Conservation (phyloP, 2,329 filamentous ascomycete species). For the Penicillium sp. region DNA sequence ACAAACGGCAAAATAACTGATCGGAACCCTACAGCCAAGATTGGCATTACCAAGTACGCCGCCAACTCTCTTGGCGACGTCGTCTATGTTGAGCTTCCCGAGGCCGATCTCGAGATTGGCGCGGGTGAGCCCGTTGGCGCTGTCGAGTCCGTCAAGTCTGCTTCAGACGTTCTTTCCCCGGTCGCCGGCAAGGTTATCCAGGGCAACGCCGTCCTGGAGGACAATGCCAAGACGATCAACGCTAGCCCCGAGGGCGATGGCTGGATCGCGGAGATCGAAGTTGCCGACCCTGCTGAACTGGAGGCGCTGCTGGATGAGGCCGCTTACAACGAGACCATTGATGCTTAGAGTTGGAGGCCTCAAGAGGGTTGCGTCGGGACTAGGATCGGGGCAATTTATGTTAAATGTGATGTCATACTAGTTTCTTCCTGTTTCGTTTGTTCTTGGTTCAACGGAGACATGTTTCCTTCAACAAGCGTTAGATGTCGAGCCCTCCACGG, state of each 20-base stretch:
- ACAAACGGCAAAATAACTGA: no score
- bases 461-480: conserved; percentile 25
- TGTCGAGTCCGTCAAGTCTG: conserved; percentile 97
- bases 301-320: conserved; percentile 73
- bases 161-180: conserved; percentile 94
- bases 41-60: conserved; percentile 88
- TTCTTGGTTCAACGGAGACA: conserved; percentile 12
- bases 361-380: conserved; percentile 19
- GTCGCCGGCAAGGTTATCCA: conserved; percentile 72
- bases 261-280: conserved; percentile 87
- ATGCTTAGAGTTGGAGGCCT: conserved; percentile 38
- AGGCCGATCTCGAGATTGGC: conserved; percentile 63
- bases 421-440: not conserved
- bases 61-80: conserved; percentile 91
- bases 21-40: conserved; percentile 55
- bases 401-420: not conserved
- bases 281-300: conserved; percentile 67
- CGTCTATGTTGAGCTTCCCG: conserved; percentile 92
- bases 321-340: conserved; percentile 71
- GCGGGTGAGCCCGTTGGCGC: conserved; percentile 85
- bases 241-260: conserved; percentile 83
- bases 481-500: conserved; percentile 17
- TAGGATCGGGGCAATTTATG: conserved; percentile 7
- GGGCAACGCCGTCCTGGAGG: conserved; percentile 72
- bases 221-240: conserved; percentile 86